Base-by-base conservation (phyloP, 1,284 basidiomycete species). In the Heterobasidion irregulare region DNA sequence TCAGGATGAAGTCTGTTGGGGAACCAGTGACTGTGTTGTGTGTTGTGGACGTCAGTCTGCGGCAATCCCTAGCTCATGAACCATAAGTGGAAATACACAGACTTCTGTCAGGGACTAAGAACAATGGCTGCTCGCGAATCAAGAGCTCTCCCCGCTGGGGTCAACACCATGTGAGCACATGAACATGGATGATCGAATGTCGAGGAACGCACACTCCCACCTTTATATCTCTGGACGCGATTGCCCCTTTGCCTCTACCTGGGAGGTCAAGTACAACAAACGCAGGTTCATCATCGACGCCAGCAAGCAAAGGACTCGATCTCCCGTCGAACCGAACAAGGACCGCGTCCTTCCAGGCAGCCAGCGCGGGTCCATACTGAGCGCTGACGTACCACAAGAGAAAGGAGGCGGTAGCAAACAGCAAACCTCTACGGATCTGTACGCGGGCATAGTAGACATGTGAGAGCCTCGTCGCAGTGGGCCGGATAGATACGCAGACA, bases 81-180 rank as follows among this genome's bases (percentile, higher is more conserved):
- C 13, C 16, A 35, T 15, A n/a, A 18, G 12, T 16, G 9, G 36
- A 48, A 7, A 45, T 9, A 49, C 48, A 66, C 75, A 49, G 56
- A 82, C 82, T 72, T 57, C 72, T 64, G 50, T 60, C 65, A 2
- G 82, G 79, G 6, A 84, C 74, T 7, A 73, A 59, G 59, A 86
- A 77, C 2, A 83, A 64, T 6, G 83, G 81, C 52, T 67, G 67
- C 63, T 85, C 82, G 44, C 69, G 73, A 9, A 83, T 69, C 9
- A 84, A 61, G 0, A 78, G 65, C 60, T 84, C 82, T 51, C 80
- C 81, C 75, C 75, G 80, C 80, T 83, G 38, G 36, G 47, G 35
- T 33, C 26, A 52, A 32, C 34, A 43, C 33, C 8, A 32, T 19
- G 6, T 33, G 44, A 32, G 51, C 18, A 19, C 6, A 15, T 6